Evolutionary conservation across 2,329 filamentous ascomycete species (phyloP).

Genomic region (Allantophomopsis cytisporea): DNA sequence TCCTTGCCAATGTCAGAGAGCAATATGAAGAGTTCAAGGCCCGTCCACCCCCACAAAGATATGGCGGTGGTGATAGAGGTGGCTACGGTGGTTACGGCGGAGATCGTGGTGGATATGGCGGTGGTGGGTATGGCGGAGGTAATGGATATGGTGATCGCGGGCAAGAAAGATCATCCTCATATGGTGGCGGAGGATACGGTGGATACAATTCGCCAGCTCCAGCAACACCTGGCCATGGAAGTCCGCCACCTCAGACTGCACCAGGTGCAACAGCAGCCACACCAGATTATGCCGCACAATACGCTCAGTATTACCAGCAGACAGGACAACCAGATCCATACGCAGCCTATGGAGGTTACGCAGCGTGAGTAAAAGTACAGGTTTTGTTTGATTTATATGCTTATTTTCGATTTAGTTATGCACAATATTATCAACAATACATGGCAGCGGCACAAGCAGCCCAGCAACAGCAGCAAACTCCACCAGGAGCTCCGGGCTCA

Average conservation of each 20-base stretch:
- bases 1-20: constrained; percentile 74
- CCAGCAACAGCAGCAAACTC: constrained; percentile 24
- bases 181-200: constrained; percentile 17
- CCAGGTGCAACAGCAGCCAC: constrained; percentile 27
- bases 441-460: constrained; percentile 35
- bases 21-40: constrained; percentile 89
- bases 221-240: constrained; percentile 14
- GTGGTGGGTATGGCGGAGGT: constrained; percentile 20
- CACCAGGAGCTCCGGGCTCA: constrained; percentile 30
- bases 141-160: constrained; percentile 24
- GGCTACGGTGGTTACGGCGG: constrained; percentile 24
- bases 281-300: constrained; percentile 63
- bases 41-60: constrained; percentile 52
- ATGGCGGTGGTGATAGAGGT: constrained; percentile 33
- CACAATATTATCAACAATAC: constrained; percentile 64
- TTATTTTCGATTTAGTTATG: constrained; percentile 27
- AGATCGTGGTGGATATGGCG: constrained; percentile 30
- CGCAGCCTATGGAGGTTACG: constrained; percentile 80
- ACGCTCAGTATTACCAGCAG: constrained; percentile 60
- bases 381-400: not conserved
- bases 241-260: constrained; percentile 24
- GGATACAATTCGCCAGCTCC: constrained; percentile 19
- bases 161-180: constrained; percentile 22
- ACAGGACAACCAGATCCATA: constrained; percentile 60
- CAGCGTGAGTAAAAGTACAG: constrained; percentile 37